These are phyloP conservation scores for Neonectria hederae DNA, from an alignment of 2,329 filamentous ascomycete species.

Conservation along the genomic window DNA sequence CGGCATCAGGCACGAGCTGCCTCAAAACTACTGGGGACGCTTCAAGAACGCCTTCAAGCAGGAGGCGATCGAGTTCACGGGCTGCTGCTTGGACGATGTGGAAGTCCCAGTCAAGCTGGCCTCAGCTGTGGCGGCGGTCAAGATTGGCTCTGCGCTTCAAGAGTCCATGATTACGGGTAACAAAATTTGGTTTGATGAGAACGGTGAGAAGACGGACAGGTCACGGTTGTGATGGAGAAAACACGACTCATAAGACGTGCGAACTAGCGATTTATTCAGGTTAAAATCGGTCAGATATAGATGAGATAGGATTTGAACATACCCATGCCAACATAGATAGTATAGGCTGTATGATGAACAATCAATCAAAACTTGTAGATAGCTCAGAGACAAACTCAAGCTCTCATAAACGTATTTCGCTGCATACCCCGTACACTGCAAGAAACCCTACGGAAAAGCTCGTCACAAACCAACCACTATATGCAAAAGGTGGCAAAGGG, in stretches of 20 bases:
- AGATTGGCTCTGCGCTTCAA: constrained; percentile 69
- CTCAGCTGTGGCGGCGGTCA: constrained; percentile 67
- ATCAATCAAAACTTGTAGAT: no score
- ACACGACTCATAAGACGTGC: background rate
- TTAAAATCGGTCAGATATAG: background rate
- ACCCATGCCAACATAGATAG: no score
- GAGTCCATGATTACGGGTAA: constrained; percentile 63
- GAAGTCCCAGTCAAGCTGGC: constrained; percentile 64
- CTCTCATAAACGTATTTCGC: no score
- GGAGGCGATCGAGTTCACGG: constrained; percentile 71
- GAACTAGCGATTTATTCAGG: background rate
- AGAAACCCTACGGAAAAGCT: no score
- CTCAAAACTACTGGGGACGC: constrained; percentile 68
- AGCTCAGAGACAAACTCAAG: no score
- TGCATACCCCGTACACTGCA: no score
- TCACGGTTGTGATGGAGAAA: constrained; percentile 1
- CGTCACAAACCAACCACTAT: no score
- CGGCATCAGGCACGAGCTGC: constrained; percentile 65
- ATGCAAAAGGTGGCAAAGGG: no score
- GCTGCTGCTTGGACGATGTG: constrained; percentile 64
- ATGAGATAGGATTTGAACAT: background rate
- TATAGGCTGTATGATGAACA: no score
- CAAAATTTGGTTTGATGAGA: constrained; percentile 66
- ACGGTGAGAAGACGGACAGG: constrained; percentile 18
- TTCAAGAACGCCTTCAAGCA: constrained; percentile 71